These are phyloP conservation scores for Amaranthus cruentus DNA, from an alignment of 148 eudicot species.

Conservation along the genomic window DNA sequence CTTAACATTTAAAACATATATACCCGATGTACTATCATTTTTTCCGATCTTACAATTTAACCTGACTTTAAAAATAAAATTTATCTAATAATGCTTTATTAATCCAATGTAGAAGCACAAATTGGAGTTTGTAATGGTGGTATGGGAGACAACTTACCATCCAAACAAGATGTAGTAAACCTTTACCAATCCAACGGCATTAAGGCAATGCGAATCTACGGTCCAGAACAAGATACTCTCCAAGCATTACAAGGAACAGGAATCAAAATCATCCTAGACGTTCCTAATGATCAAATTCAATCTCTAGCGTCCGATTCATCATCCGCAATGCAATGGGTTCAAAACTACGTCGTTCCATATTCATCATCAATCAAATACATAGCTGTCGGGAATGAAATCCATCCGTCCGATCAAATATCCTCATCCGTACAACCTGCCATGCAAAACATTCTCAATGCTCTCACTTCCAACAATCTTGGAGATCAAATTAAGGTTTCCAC, in stretches of 20 bases:
- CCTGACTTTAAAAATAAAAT: too few relatives aligned
- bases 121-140: constrained; percentile 27
- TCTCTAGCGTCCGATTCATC: constrained; percentile 20
- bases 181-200: constrained; percentile 27
- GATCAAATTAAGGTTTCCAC: constrained; percentile 32
- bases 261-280: constrained; percentile 25
- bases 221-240: constrained; percentile 14
- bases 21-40: too few relatives aligned
- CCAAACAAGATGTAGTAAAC: constrained; percentile 14
- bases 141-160: constrained; percentile 22
- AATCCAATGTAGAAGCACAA: constrained; percentile 18
- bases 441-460: constrained; percentile 31
- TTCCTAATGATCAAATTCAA: constrained; percentile 20
- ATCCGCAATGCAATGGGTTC: constrained; percentile 19
- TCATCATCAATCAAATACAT: background rate
- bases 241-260: constrained; percentile 25
- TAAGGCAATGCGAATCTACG: constrained; percentile 29
- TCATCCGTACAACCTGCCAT: constrained; percentile 24
- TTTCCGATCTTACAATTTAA: too few relatives aligned
- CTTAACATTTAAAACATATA: too few relatives aligned
- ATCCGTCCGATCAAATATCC: too few relatives aligned
- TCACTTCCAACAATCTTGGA: constrained; percentile 10
- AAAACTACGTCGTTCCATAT: constrained; percentile 4
- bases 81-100: background rate
- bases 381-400: too few relatives aligned